Conservation (phyloP, 2,329 filamentous ascomycete species). For the Colletotrichum tofieldiae region DNA sequence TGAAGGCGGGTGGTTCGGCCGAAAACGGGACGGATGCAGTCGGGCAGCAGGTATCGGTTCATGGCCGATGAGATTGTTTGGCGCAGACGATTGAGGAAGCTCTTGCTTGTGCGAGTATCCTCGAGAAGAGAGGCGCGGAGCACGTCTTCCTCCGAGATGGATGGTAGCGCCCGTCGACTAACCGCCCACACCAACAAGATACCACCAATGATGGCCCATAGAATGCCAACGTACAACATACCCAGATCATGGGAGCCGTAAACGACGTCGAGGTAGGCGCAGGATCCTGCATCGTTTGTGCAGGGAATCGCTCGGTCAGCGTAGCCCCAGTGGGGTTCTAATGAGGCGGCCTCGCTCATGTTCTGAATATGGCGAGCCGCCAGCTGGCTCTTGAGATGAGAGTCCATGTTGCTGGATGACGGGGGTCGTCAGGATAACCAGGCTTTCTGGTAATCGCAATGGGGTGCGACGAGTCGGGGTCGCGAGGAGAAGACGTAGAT, state of each 20-base stretch:
- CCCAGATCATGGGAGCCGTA: slow-evolving; percentile 64
- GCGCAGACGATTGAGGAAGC: slow-evolving; percentile 49
- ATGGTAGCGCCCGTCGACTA: slow-evolving; percentile 47
- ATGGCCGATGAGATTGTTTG: slow-evolving; percentile 51
- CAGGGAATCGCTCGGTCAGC: slow-evolving; percentile 62
- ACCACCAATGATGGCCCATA: slow-evolving; percentile 64
- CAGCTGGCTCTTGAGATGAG: slow-evolving; percentile 29
- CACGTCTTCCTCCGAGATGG: slow-evolving; percentile 40
- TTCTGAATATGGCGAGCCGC: slow-evolving; percentile 57
- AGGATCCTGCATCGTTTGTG: slow-evolving; percentile 63
- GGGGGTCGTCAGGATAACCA: background rate
- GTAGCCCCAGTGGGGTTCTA: slow-evolving; percentile 65
- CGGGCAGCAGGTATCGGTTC: slow-evolving; percentile 71
- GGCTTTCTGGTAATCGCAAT: background rate
- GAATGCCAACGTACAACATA: slow-evolving; percentile 66
- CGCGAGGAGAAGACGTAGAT: background rate
- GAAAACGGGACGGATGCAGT: slow-evolving; percentile 72
- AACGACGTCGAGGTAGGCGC: slow-evolving; percentile 66
- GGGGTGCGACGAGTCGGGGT: background rate
- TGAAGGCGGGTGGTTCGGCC: slow-evolving; percentile 79
- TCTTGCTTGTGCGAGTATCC: slow-evolving; percentile 26
- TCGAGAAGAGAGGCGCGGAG: slow-evolving; percentile 28
- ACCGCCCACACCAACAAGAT: slow-evolving; percentile 62
- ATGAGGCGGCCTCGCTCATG: slow-evolving; percentile 51
- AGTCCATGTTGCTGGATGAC: slow-evolving; percentile 34